A percentile compares a stretch with the other conserved stretches of the same genome.
Evolutionary conservation across 2,329 filamentous ascomycete genomes (phyloP).

Genomic region (Berkeleyomyces rouxiae): DNA sequence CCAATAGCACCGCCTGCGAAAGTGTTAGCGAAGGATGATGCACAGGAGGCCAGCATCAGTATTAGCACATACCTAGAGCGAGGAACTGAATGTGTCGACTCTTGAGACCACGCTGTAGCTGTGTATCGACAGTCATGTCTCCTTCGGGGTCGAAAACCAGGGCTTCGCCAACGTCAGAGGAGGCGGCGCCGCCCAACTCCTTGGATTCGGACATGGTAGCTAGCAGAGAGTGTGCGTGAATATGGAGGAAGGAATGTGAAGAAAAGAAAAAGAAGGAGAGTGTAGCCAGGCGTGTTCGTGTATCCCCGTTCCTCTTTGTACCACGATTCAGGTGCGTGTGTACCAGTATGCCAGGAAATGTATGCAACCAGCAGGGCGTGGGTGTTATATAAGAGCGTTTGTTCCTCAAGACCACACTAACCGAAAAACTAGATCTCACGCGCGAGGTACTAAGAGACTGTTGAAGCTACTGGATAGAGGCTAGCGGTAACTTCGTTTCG

Average conservation of each 20-base stretch:
- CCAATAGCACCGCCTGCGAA: constrained; percentile 35
- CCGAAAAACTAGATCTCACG: no score
- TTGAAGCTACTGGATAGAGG: no score
- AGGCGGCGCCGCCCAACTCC: neutral
- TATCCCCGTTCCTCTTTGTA: no score
- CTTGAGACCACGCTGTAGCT: constrained; percentile 40
- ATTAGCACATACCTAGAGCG: constrained; percentile 27
- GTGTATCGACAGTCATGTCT: constrained; percentile 19
- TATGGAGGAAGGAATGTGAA: neutral
- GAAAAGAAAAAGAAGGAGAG: no score
- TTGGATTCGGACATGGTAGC: neutral
- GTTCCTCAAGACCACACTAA: no score
- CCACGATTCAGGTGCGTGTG: no score
- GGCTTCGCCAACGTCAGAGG: neutral
- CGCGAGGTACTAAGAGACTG: no score
- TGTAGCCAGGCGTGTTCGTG: no score
- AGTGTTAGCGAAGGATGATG: neutral
- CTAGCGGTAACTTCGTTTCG: neutral
- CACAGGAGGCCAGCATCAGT: neutral
- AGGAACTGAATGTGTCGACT: constrained; percentile 45
- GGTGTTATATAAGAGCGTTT: no score
- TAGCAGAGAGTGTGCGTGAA: neutral
- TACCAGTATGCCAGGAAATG: no score
- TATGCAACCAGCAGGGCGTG: no score
- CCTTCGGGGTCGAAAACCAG: constrained; percentile 13